Base-by-base conservation (phyloP, 2,329 filamentous ascomycete species). In the Verticillium albo-atrum region DNA sequence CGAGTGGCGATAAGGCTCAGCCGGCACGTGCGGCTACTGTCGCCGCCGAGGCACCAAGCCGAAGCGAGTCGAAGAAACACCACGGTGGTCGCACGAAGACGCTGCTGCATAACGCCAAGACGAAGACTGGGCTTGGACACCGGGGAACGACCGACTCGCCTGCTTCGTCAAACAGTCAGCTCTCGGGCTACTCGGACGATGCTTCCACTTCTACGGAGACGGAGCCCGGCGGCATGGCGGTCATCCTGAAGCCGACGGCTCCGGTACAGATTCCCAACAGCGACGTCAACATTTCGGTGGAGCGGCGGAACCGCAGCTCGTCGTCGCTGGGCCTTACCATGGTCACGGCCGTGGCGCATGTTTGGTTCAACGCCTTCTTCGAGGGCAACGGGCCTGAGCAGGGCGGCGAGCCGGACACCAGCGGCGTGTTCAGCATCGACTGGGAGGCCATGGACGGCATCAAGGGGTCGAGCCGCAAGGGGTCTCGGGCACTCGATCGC, bases 321-420 rank as follows among this genome's bases (percentile, higher is more conserved):
- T 90, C 90, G 67, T 85, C 84, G 10, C 89, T 95, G 73, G 89
- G 92, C 1, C 84, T 91, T 65, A 92, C 91, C 0, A 91, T 98
- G 87, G 92, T 97, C 3, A 97, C 94, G 0, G 88, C 93, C 0
- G 88, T 98, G 10, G 93, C 93, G 0, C 94, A 98, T 68, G 91
- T 97, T 17, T 99, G 95, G 95, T 97, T 97, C 79, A 99, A 99
- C 69, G 81, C 88, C 2, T 98, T 88, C 74, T 98, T 98, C 68
- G 95, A 98, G 75, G 92, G 93, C 52, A 78, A 84, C 23, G 89
- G 90, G 0, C 87, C 89, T 0, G 89, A 92, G 68, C 80, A 87
- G 50, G 73, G 77, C 28, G 91, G 90, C 26, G 76, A 79, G 17
- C 80, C 91, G 0, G 82, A 89, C 55, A 82, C 88, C 51, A 90